phyloP scores from a whole-genome alignment of 768 basidiomycete species.

The Heimioporus sp. region DNA sequence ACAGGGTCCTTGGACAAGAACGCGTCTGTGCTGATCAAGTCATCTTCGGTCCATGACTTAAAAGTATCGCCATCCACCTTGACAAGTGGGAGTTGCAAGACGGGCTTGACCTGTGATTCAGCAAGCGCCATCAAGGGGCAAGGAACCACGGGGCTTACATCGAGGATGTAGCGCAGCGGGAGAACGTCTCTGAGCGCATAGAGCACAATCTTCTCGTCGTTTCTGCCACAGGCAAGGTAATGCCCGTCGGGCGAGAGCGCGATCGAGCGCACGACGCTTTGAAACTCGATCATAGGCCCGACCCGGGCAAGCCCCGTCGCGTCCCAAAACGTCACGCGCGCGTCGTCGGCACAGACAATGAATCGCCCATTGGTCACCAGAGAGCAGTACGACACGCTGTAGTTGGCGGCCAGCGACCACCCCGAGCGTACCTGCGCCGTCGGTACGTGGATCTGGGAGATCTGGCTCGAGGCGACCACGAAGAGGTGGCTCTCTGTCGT shows the following conservation, averaged over 20 bases:
- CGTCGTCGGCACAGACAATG: background rate
- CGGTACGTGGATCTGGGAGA: constrained; percentile 1
- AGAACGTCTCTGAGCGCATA: constrained; percentile 1
- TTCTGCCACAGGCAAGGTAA: background rate
- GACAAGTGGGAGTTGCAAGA: constrained; percentile 3
- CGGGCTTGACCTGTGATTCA: background rate
- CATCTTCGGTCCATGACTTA: constrained; percentile 4
- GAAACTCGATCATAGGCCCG: background rate
- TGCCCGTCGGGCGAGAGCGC: background rate
- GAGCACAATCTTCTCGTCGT: background rate
- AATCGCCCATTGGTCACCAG: background rate
- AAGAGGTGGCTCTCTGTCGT: background rate
- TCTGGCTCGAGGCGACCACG: constrained; percentile 1
- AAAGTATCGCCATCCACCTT: background rate
- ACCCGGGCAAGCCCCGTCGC: background rate
- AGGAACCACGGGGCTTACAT: constrained; percentile 1
- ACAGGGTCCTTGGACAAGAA: background rate
- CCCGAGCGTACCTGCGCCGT: background rate
- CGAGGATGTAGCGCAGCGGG: background rate
- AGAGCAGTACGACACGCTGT: background rate
- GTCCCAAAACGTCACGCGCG: constrained; percentile 2
- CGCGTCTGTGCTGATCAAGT: background rate
- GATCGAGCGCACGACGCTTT: background rate
- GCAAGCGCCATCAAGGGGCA: no score
- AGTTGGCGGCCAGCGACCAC: background rate